Percentiles rank a stretch among this genome's conserved stretches.
Conservation (phyloP, 148 eudicot genomes). For the Fagopyrum tataricum region DNA sequence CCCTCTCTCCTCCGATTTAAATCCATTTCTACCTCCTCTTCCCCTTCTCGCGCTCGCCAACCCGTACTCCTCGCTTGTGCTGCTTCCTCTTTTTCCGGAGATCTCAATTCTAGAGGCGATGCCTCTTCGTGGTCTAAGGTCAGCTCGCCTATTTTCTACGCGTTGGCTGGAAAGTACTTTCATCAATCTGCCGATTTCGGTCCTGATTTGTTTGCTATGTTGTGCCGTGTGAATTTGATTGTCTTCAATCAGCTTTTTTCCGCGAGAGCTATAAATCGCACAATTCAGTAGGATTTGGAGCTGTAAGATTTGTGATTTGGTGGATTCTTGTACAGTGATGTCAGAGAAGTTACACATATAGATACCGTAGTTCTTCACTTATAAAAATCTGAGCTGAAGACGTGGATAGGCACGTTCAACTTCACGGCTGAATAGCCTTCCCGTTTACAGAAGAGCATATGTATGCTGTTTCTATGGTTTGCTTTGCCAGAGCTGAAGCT, state of each 20-base stretch:
- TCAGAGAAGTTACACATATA: not conserved
- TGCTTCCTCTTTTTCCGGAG: conserved; percentile 24
- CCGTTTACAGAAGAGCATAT: not conserved
- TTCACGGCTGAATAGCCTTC: not conserved
- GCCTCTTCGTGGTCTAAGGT: conserved; percentile 40
- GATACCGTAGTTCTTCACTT: not conserved
- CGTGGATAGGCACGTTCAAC: not conserved
- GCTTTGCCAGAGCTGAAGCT: not conserved
- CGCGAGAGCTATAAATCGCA: not conserved
- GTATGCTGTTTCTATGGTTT: not conserved
- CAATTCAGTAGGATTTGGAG: conserved; percentile 1
- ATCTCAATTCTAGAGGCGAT: conserved; percentile 19
- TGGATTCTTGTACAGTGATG: not conserved
- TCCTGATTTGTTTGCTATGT: not conserved
- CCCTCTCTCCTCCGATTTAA: conserved; percentile 20
- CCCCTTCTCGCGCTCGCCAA: conserved; percentile 19
- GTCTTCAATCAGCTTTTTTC: not conserved
- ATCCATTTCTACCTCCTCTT: conserved; percentile 11
- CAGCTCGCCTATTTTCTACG: not conserved
- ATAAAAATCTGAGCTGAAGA: not conserved
- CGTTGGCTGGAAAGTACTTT: not conserved
- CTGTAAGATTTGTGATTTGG: not conserved
- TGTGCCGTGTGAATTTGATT: not conserved
- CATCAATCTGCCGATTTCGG: not conserved
- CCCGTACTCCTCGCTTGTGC: conserved; percentile 29